Evolutionary conservation across 805 yeast genomes (phyloP), one percentile per base, ranked within the genome.

Genomic region (Lachancea dasiensis): DNA sequence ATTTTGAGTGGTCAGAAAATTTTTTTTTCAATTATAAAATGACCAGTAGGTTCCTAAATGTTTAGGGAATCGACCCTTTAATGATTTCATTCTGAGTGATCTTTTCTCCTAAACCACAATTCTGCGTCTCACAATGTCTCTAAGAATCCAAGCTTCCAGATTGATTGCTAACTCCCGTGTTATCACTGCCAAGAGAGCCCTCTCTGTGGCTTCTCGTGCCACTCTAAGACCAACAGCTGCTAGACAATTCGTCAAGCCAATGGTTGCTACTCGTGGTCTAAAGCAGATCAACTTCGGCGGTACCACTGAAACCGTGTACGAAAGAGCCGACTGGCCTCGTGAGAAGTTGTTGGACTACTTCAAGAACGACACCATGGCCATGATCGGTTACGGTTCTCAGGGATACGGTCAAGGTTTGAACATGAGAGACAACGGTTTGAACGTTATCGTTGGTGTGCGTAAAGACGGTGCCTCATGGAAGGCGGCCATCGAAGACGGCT

Each of bases 341-440:
- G 97, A 90, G 73, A 90, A 85, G 76, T 76, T 92, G 61, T 77
- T 81, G 49, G 89, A 86, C 61, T 92, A 89, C 79, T 92, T 92
- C 87, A 90, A 92, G 79, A 74, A 89, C 70, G 97, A 92, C 68
- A 92, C 98, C 46, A 74, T 92, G 63, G 97, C 98, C 54, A 72
- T 92, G 63, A 89, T 92, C 56, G 98, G 98, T 71, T 92, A 92
- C 81, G 98, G 98, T 65, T 90, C 98, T 53, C 98, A 92, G 75
- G 98, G 98, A 77, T 90, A 92, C 78, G 98, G 98, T 67, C 98
- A 92, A 77, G 97, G 97, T 72, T 80, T 92, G 59, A 92, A 92
- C 87, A 74, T 94, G 75, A 86, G 98, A 75, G 98, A 92, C 78
- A 90, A 92, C 63, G 98, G 98, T 70, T 70, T 92, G 63, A 90